Conservation (phyloP, 148 eudicot species). For the Drosera capensis region DNA sequence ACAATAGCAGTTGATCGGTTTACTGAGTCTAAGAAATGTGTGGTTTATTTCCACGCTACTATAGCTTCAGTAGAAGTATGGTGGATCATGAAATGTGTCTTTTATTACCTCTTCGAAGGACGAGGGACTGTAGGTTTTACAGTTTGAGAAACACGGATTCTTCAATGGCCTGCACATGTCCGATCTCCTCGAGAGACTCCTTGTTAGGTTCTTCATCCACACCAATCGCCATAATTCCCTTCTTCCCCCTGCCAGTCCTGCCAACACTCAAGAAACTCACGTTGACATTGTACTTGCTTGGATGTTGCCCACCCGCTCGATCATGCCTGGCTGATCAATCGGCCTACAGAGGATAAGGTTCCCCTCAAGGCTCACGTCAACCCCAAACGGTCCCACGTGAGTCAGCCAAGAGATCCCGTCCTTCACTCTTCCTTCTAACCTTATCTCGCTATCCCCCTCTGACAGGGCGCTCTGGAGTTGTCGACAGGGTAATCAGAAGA, state of each 20-base stretch:
- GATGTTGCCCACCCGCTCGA: conserved; percentile 69
- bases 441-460: conserved; percentile 27
- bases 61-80: too few species aligned
- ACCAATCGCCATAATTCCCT: conserved; percentile 93
- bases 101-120: too few species aligned
- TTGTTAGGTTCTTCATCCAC: conserved; percentile 66
- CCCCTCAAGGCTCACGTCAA: conserved; percentile 79
- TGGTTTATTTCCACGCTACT: too few species aligned
- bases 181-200: conserved; percentile 51
- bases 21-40: too few species aligned
- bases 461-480: conserved; percentile 42
- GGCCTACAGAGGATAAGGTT: conserved; percentile 67
- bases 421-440: conserved; percentile 68
- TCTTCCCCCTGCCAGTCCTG: conserved; percentile 37
- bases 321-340: conserved; percentile 89
- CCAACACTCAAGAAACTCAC: conserved; percentile 89
- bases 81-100: too few species aligned
- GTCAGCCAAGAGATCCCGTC: conserved; percentile 63
- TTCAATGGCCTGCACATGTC: conserved; percentile 58
- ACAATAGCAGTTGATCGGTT: too few species aligned
- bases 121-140: too few species aligned
- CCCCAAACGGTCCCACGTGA: conserved; percentile 56
- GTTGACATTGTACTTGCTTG: conserved; percentile 56
- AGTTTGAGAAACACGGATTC: conserved; percentile 12
- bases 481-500: conserved; percentile 48